Base-by-base conservation (phyloP, 176 grass and related monocot genomes). In the Aechmea fasciata region DNA sequence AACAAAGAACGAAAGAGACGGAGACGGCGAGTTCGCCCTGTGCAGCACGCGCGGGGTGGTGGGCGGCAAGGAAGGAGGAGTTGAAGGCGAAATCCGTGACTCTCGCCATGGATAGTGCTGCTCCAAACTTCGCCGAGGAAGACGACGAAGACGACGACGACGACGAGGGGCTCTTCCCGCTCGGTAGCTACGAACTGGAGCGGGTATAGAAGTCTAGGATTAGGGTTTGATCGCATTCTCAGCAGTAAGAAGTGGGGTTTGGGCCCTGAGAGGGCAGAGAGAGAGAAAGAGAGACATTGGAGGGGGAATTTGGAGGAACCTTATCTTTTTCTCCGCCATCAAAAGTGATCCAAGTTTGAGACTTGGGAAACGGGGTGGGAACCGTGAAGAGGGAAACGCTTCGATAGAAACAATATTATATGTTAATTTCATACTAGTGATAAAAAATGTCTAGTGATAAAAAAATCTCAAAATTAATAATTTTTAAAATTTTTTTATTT, bases 101-200 rank as follows among this genome's bases (percentile, higher is more conserved):
- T 61, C 77, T 76, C 26, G 83, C 72, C 83, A 85, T 85, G 66
- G 49, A 33, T 74, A 33, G 5, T 49, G 25, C 52, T 13, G 49
- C 52, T 13, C n/a, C 12, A 63, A 48, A 13, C 11, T 13, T 18
- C 52, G 5, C 15, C 25, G 17, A 22, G 20, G 54, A 59, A 59
- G n/a, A 59, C 10, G 54, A 57, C 18, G 53, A 57, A 2, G 5
- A 54, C 0, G 52, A 55, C 13, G 52, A 55, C 13, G 54, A 57
- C 15, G 54, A 55, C 3, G 54, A n/a, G 20, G 55, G 13, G 33
- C 33, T 41, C 33, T 41, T 41, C 33, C 33, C 33, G 33, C 33
- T 41, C 33, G 7, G 33, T 7, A 41, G 33, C 33, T 7, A 41
- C 33, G 5, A 41, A 41, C 1, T 41, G 33, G 33, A 61, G 55